phyloP scores from a whole-genome alignment of 2,329 filamentous ascomycete species.

The Beauveria australis region DNA sequence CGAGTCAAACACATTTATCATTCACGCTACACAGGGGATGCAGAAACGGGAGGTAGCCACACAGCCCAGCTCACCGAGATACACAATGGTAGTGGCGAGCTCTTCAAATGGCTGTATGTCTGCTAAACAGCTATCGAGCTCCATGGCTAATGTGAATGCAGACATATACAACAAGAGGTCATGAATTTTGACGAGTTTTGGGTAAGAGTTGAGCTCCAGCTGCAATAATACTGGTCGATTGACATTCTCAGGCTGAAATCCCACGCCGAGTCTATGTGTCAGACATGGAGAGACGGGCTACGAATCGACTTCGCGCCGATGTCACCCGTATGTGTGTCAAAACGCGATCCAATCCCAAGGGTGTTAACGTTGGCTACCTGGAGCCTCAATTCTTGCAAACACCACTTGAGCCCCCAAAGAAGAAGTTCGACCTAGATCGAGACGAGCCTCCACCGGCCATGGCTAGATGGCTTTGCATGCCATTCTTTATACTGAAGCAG shows the following conservation, averaged over 20 bases:
- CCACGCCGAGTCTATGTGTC: constrained; percentile 25
- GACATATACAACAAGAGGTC: constrained; percentile 30
- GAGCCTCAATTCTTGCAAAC: constrained; percentile 32
- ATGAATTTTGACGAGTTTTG: constrained; percentile 37
- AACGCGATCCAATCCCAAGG: constrained; percentile 28
- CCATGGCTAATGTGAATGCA: constrained; percentile 16
- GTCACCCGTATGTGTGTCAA: constrained; percentile 31
- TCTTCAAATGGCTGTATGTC: constrained; percentile 35
- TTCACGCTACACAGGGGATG: constrained; percentile 31
- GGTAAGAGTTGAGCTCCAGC: constrained; percentile 16
- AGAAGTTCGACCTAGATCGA: constrained; percentile 12
- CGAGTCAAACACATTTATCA: constrained; percentile 22
- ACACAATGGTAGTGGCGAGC: constrained; percentile 24
- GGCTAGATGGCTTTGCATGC: constrained; percentile 36
- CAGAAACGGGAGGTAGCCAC: constrained; percentile 28
- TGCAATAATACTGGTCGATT: no score
- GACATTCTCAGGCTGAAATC: constrained; percentile 24
- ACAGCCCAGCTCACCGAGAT: constrained; percentile 27
- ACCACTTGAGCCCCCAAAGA: constrained; percentile 21
- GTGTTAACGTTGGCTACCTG: constrained; percentile 32
- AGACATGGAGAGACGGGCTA: constrained; percentile 24
- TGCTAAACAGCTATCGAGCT: accelerated
- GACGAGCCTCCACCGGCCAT: constrained; percentile 8
- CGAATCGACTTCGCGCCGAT: constrained; percentile 28
- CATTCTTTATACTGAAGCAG: constrained; percentile 38